Evolutionary conservation across 2,329 filamentous ascomycete species (phyloP), one percentile per base, ranked within the genome.

Genomic region (Claviceps sp.): DNA sequence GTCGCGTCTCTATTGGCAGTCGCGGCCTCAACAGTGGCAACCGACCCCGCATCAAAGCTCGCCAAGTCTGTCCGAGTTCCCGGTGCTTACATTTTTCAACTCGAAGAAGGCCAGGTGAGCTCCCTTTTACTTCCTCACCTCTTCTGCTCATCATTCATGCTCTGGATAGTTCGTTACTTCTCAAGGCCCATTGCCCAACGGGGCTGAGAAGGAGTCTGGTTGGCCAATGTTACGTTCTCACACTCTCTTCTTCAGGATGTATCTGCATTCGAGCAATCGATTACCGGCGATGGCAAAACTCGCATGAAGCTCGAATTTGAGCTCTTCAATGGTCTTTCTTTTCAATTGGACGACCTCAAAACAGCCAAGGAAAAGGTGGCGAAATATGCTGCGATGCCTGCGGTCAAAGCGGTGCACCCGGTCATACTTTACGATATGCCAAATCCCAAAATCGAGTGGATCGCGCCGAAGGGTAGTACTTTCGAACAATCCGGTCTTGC

Each of bases 321-420:
- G 56, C 65, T 79, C 20, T 79, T 79, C 69, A 75, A 73, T 58
- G 76, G 76, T 50, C 71, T 70, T 2, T 78, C 77, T 1, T 72
- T 79, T 53, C 70, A 76, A 58, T 71, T 79, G 60, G 65, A 73
- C 50, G 68, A 78, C 53, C 48, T 68, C 44, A 62, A 68, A n/a
- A 69, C 66, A 30, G 70, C 74, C 34, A 68, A 73, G 24, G 63
- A 70, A 34, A 63, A 70, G 51, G 70, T 70, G 1, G 60, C 62
- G 9, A 64, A 69, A 56, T 64, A 79, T 52, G 65, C 66, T 1
- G 58, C 60, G 5, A 61, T 75, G 49, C 63, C 72, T 0, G 68
- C 65, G 42, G 69, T 80, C 58, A 76, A 74, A 66, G 63, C 65
- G 26, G 64, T 76, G 30, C 78, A 70, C 68, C 74, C 73, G 0